Conservation (phyloP, 768 basidiomycete genomes). For the Tulasnella sp. region DNA sequence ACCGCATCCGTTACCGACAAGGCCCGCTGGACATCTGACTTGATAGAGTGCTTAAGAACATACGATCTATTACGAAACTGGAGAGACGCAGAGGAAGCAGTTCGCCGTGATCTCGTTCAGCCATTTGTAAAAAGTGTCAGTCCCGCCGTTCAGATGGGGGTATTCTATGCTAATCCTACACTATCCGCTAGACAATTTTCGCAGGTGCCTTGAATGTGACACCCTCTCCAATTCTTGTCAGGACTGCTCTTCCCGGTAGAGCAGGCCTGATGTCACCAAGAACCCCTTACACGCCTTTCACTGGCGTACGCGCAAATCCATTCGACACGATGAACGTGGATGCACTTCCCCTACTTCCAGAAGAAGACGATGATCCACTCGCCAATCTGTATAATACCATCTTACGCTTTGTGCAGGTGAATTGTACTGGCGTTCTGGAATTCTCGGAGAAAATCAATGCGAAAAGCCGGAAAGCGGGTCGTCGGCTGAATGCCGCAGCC, state of each 20-base stretch:
- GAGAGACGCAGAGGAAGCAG: conserved; percentile 80
- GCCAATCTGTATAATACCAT: conserved; percentile 71
- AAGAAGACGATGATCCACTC: conserved; percentile 55
- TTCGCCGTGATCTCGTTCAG: conserved; percentile 58
- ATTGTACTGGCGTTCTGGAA: conserved; percentile 63
- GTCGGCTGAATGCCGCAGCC: background rate
- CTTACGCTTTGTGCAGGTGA: conserved; percentile 67
- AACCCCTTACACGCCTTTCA: conserved; percentile 43
- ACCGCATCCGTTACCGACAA: conserved; percentile 32
- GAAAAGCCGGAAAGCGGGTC: conserved; percentile 10
- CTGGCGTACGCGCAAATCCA: conserved; percentile 31
- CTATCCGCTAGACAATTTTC: conserved; percentile 52
- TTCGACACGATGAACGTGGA: conserved; percentile 13
- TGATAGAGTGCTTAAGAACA: conserved; percentile 66
- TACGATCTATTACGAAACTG: conserved; percentile 74
- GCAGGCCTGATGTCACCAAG: conserved; percentile 38
- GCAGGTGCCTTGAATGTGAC: conserved; percentile 54
- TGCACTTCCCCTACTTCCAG: conserved; percentile 39
- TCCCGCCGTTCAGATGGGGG: background rate
- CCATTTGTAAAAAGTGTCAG: conserved; percentile 66
- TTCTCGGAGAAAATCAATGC: conserved; percentile 49
- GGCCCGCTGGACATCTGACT: conserved; percentile 47
- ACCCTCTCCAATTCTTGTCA: conserved; percentile 64
- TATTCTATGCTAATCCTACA: background rate
- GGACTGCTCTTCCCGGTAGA: conserved; percentile 49